Evolutionary conservation across 2,329 filamentous ascomycete species (phyloP), one percentile per base, ranked within the genome.

Genomic region (Hymenoscyphus albidus): DNA sequence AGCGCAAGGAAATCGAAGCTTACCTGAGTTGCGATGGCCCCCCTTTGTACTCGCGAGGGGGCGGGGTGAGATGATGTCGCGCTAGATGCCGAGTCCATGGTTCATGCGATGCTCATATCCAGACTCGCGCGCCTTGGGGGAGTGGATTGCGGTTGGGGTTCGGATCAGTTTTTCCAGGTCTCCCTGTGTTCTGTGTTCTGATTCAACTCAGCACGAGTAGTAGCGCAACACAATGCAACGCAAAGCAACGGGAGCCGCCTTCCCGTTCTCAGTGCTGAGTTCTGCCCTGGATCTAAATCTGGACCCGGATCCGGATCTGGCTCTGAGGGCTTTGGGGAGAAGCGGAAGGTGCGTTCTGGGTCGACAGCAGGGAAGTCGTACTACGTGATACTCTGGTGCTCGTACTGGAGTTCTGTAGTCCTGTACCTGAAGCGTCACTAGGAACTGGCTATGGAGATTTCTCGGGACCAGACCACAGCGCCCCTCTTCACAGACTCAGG

Each of bases 21-120:
- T 31, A 77, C 75, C 73, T 83, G 81, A 9, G 80, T 79, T 56
- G 82, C 82, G 61, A 84, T 82, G 13, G 79, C 78, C 10, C 80
- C 81, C 62, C 81, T 74, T 65, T 81, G 79, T 62, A 78, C 77
- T 59, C 79, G 74, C 16, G 76, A 74, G n/a, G 61, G 61, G 51
- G 67, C 58, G 32, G 67, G 48, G 59, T 68, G 66, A 59, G 71
- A 70, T 61, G 68, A 68, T 59, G 59, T 69, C 39, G 63, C 67
- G 59, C 68, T 70, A 14, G 70, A 68, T 42, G 66, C 65, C 32
- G 70, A 67, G 57, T 74, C 73, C 62, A 69, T 74, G 54, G 64
- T 67, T 59, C 44, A 59, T 59, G 38, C 35, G 62, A 59, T 59
- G 38, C 35, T 64, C 40, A 48, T 63, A 39, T 35, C 40, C 16